Evolutionary conservation across 2,329 filamentous ascomycete genomes (phyloP), one percentile per base, ranked within the genome.

Genomic region (Hymenoscyphus occultus): DNA sequence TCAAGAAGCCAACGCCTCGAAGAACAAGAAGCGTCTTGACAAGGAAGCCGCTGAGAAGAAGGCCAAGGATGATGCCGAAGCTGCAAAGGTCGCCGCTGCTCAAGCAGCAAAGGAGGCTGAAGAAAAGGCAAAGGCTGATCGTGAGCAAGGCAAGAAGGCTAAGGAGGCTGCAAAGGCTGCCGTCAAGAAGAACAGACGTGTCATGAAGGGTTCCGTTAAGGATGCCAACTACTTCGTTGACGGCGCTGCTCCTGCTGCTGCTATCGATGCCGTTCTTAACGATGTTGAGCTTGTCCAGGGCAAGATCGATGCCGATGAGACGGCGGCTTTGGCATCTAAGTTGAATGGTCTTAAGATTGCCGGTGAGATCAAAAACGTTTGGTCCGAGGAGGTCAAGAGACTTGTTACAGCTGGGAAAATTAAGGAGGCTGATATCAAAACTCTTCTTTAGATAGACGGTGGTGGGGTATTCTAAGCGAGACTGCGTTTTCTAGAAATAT

Each of bases 171-270:
- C 95, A 65, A 99, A 99, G 88, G 97, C 93, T 76, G 95, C 95
- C 14, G 90, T 95, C 74, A 99, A 99, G 90, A 99, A 99, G 91
- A 99, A 99, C 87, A 97, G 97, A 87, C 92, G 95, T 83, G 90
- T 98, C 59, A 88, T 99, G 73, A 93, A 96, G 79, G 89, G 87
- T 68, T 93, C 91, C 70, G 91, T 94, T 80, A 99, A 99, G 85
- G 95, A 99, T 72, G 93, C 91, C 74, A 97, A 97, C 84, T 99
- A 99, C 87, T 97, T 99, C 78, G 84, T 83, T 22, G 81, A 84
- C 56, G 90, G 88, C 63, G 90, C 93, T 66, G 81, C 89, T 32
- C 85, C 90, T n/a, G 83, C 91, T 14, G 81, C 86, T 12, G 86
- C 92, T 76, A 92, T 99, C 71, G 93, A 98, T 75, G 81, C 83